Base-by-base conservation (phyloP, 164 flowering plant genomes). In the Brasenia schreberi region DNA sequence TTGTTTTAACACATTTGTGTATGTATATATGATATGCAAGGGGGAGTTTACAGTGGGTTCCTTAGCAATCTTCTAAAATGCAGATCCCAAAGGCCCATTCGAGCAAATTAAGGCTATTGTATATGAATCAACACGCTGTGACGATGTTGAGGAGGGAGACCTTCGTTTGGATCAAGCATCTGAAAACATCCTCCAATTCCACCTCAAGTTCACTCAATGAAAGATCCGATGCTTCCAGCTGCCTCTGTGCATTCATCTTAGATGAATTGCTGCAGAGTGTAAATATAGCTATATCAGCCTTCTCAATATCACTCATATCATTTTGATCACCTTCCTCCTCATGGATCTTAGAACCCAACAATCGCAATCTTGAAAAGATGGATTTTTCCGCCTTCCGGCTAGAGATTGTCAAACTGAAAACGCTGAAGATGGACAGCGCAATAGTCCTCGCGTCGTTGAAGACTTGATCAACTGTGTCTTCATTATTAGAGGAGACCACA, bases 111-210 rank as follows among this genome's bases (percentile, higher is more conserved):
- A 14, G 16, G 16, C 10, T 49, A 2, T 33, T 33, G 39, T 33
- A 33, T 49, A 14, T 5, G 16, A 49, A 9, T 49, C 56, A 49
- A 49, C 56, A 49, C 56, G 12, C 14, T 9, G 56, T 49, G 12
- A 49, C 56, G 56, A 49, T 49, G 56, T 49, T 49, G 7, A 49
- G 83, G 42, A 89, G 83, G 4, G 78, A 75, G 70, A 85, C 90
- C 69, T 90, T 79, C 18, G 85, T 81, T 43, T 80, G 75, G 52
- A 89, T 81, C 74, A 85, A 72, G 42, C 82, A 77, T 71, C 84
- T 81, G 18, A 78, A 80, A 39, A 80, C 72, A 67, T 79, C 70
- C 58, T 83, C 84, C 42, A 84, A 33, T 75, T 84, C 87, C 12
- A 45, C 74, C 58, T 81, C 89, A 71, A 84, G 69, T 42, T 77